Base-by-base conservation (phyloP, 2,329 filamentous ascomycete species). In the Venturia asperata region DNA sequence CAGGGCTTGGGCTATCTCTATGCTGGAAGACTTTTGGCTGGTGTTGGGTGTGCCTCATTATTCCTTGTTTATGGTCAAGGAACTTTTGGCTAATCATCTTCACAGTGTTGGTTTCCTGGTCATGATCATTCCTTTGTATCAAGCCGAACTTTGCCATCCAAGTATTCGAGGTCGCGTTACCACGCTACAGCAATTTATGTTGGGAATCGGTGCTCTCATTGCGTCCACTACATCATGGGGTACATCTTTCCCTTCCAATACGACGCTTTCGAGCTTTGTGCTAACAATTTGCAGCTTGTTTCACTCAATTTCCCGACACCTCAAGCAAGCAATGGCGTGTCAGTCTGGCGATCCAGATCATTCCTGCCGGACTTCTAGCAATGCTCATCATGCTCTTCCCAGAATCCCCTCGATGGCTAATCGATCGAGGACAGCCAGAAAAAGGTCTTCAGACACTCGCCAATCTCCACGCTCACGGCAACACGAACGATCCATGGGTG, bases 181-280 rank as follows among this genome's bases (percentile, higher is more conserved):
- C 0, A 83, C 85, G 39, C 79, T 93, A 3, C 90, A 92, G 74
- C 90, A 92, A 70, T 92, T 92, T 72, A 92, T 92, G 89, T 74
- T 93, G 63, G 90, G 89, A 0, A 83, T 93, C 37, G 90, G 90
- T 65, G 79, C 88, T 19, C 81, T 94, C 1, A 77, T 86, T 19
- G 90, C 90, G 0, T 82, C 85, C 0, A 92, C 89, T 89, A 85
- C 89, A 61, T 86, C 85, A 0, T 93, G 87, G 67, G 90, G 86
- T 78, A 60, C 30, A 27, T 39, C 19, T 15, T 17, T 17, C 61
- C 11, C 3, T 49, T 27, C 9, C 15, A 9, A 41, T 15, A 11
- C 39, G 10, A 52, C 3, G 5, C 15, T n/a, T 15, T 52, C 6
- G 11, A 52, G 5, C 21, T 15, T 5, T 17, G n/a, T 63, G 21